Percentiles rank a stretch among this genome's conserved stretches.
Conservation (phyloP, 202 grass and related monocot species). For the Zoysia matrella region DNA sequence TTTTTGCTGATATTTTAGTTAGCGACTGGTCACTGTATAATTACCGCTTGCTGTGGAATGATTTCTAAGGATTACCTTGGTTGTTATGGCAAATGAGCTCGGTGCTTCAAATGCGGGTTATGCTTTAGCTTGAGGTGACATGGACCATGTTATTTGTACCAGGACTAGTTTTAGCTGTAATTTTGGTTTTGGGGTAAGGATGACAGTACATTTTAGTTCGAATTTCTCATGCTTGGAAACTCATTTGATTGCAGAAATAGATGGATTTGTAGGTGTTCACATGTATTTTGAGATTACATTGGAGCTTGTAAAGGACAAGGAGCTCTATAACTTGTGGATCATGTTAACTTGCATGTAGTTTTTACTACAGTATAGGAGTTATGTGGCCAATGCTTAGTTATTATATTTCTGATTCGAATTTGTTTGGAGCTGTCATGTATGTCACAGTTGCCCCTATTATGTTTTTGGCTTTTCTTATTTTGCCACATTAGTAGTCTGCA, state of each 20-base stretch:
- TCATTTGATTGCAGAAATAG: background rate
- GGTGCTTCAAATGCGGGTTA: background rate
- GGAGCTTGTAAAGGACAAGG: background rate
- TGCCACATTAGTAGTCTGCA: background rate
- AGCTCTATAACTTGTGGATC: background rate
- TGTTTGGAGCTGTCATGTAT: background rate
- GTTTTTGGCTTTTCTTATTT: background rate
- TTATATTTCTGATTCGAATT: background rate
- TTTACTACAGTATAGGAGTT: background rate
- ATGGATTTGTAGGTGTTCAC: background rate
- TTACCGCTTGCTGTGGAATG: background rate
- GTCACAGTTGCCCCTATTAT: background rate
- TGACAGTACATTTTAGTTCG: slow-evolving; percentile 2
- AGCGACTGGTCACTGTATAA: background rate
- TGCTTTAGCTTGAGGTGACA: slow-evolving; percentile 15
- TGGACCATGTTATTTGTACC: background rate
- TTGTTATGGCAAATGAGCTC: background rate
- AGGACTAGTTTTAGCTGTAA: slow-evolving; percentile 2
- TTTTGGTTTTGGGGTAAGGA: background rate
- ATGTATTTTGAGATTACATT: background rate
- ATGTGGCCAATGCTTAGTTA: background rate
- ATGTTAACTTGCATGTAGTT: background rate
- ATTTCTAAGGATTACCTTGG: background rate
- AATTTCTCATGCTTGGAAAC: background rate
- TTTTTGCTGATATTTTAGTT: background rate